Percentiles rank a stretch among this genome's conserved stretches.
Conservation (phyloP, 1,284 basidiomycete species). For the Cryptococcus sp. region DNA sequence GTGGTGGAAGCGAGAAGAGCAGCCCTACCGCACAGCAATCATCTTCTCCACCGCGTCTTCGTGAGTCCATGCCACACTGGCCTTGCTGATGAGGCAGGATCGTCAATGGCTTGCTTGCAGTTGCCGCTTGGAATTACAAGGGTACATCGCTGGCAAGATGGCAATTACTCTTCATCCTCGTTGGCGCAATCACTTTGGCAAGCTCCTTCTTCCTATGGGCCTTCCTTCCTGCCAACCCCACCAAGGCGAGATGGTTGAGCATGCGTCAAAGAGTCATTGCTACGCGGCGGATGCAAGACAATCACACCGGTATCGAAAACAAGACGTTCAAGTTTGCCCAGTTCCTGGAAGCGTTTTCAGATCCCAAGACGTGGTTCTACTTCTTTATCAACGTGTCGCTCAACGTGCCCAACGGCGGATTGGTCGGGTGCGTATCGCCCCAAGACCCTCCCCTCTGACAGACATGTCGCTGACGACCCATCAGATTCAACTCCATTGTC, state of each 20-base stretch:
- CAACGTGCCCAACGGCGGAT: slow-evolving; percentile 27
- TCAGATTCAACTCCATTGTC: neutral
- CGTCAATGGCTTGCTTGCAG: slow-evolving; percentile 4
- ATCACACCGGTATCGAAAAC: slow-evolving; percentile 32
- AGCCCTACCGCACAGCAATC: slow-evolving; percentile 27
- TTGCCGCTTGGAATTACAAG: slow-evolving; percentile 1
- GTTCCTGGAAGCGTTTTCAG: slow-evolving; percentile 23
- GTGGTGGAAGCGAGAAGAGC: slow-evolving; percentile 20
- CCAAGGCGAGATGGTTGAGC: neutral
- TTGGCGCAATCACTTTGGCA: neutral
- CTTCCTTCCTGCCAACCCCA: neutral
- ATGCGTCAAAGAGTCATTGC: neutral
- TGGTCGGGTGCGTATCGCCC: slow-evolving; percentile 9
- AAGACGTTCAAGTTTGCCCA: slow-evolving; percentile 27
- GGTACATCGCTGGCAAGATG: slow-evolving; percentile 2
- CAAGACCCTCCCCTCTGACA: too few relatives aligned
- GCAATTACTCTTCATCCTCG: slow-evolving; percentile 3
- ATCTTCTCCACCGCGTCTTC: slow-evolving; percentile 25
- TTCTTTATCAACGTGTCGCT: slow-evolving; percentile 23
- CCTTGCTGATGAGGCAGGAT: slow-evolving; percentile 7
- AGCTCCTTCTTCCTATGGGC: neutral
- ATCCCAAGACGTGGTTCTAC: slow-evolving; percentile 26
- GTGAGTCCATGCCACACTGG: neutral
- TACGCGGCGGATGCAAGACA: slow-evolving; percentile 10
- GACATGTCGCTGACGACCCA: slow-evolving; percentile 1